phyloP scores from a whole-genome alignment of 2,329 filamentous ascomycete species.

The Alternaria alternata region DNA sequence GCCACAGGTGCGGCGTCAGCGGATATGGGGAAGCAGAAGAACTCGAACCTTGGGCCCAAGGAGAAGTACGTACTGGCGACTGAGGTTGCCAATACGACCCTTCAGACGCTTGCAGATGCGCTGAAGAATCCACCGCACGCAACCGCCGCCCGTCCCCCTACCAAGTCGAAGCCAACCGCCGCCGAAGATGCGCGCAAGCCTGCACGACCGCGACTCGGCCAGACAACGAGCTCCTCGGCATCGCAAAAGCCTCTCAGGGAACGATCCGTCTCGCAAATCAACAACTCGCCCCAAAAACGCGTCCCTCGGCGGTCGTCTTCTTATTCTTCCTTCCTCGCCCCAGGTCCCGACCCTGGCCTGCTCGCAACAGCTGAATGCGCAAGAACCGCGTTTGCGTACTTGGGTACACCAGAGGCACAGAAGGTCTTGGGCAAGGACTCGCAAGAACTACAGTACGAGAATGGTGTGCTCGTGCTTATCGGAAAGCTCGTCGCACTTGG shows the following conservation, averaged over 20 bases:
- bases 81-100: conserved; percentile 73
- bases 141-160: conserved; percentile 18
- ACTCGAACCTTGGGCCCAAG: conserved; percentile 57
- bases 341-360: conserved; percentile 46
- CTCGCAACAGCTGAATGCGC: conserved; percentile 73
- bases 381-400: conserved; percentile 70
- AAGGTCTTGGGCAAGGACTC: conserved; percentile 62
- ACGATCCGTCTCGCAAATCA: conserved; percentile 67
- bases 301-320: conserved; percentile 51
- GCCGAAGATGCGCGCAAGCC: conserved; percentile 38
- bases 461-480: conserved; percentile 74
- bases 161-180: conserved; percentile 33
- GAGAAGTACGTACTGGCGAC: conserved; percentile 75
- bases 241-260: conserved; percentile 69
- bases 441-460: conserved; percentile 74
- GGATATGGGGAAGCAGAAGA: conserved; percentile 50
- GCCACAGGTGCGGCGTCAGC: conserved; percentile 38
- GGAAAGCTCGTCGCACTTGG: conserved; percentile 71
- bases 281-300: conserved; percentile 60
- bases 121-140: conserved; percentile 59
- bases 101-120: conserved; percentile 74
- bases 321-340: conserved; percentile 34
- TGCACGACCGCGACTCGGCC: conserved; percentile 25
- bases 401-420: conserved; percentile 65
- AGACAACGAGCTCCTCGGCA: conserved; percentile 36